Conservation (phyloP, 1,139 yeast species). For the Blastobotrys malaysiensis region DNA sequence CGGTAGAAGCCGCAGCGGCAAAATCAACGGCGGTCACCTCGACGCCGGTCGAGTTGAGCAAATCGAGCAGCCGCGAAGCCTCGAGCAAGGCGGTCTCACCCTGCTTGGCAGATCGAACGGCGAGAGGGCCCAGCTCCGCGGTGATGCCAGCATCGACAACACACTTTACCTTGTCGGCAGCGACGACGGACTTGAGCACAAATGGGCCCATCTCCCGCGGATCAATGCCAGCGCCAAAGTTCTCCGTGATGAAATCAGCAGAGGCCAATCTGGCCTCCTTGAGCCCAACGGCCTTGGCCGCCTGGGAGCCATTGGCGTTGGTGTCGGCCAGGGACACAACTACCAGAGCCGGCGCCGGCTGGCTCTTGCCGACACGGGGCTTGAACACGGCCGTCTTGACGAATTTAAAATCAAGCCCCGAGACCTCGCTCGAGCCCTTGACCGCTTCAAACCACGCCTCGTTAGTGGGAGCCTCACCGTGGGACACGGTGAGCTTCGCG, state of each 20-base stretch:
- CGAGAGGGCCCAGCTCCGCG: constrained; percentile 38
- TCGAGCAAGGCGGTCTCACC: constrained; percentile 49
- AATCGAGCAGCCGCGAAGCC: constrained; percentile 48
- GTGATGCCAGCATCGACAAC: constrained; percentile 57
- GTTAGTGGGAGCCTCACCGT: constrained; percentile 24
- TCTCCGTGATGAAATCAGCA: constrained; percentile 66
- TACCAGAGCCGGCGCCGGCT: constrained; percentile 74
- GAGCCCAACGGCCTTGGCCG: constrained; percentile 63
- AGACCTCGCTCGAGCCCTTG: constrained; percentile 12
- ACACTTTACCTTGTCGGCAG: constrained; percentile 49
- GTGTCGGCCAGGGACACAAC: constrained; percentile 70
- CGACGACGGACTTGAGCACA: constrained; percentile 7
- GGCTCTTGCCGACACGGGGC: constrained; percentile 85
- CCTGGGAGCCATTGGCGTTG: constrained; percentile 57
- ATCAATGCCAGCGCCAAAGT: constrained; percentile 47
- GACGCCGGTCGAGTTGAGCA: constrained; percentile 52
- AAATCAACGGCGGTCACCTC: constrained; percentile 66
- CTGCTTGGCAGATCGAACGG: constrained; percentile 56
- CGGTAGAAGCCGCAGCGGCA: constrained; percentile 41
- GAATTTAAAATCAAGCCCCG: constrained; percentile 18
- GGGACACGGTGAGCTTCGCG: constrained; percentile 24
- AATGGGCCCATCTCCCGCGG: constrained; percentile 8
- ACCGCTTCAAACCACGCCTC: constrained; percentile 26
- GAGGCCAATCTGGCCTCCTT: constrained; percentile 88
- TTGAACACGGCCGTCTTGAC: constrained; percentile 81